Base-by-base conservation (phyloP, 2,329 filamentous ascomycete species). In the Paraphaeosphaeria sporulosa region DNA sequence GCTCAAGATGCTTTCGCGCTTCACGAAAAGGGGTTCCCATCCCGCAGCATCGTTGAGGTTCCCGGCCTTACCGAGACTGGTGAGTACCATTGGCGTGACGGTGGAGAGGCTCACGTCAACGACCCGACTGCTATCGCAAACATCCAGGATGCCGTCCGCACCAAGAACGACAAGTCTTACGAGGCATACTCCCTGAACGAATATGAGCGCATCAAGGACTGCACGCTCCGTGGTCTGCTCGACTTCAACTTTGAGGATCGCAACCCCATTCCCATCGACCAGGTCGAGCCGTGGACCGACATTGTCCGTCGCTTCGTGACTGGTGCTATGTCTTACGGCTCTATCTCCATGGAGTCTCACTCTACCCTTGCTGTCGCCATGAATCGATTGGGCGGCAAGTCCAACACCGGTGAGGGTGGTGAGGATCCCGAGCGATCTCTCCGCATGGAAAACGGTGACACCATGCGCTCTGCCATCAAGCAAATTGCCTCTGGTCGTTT, bases 161-260 rank as follows among this genome's bases (percentile, higher is more conserved):
- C 90, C 64, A 97, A 97, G 88, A 97, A 98, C 74, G 94, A 97
- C 84, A 97, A 97, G 82, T 97, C 94, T 0, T 98, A 97, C 79
- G 94, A 97, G 80, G 94, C 94, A 0, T 98, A 98, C 81, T 96
- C 94, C 0, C 87, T 90, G 64, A 91, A 93, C 2, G 93, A 95
- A 77, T 96, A 97, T 74, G 94, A 97, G 83, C 92, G 95, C 75
- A 97, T 97, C 83, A 97, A 97, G 84, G 88, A 93, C 73, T 98
- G 94, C 80, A 98, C 94, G 1, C 88, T 98, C 8, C 92, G 94
- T 76, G 94, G 94, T 74, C 87, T 97, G 75, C 87, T 98, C 44
- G 94, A 98, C 79, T 98, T 98, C 82, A 93, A 96, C 79, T 97
- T 97, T 70, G 94, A 97, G 49, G 91, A 95, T 67, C 85, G 88